phyloP scores from a whole-genome alignment of 2,329 filamentous ascomycete species.

The Sclerotinia sclerotiorum region DNA sequence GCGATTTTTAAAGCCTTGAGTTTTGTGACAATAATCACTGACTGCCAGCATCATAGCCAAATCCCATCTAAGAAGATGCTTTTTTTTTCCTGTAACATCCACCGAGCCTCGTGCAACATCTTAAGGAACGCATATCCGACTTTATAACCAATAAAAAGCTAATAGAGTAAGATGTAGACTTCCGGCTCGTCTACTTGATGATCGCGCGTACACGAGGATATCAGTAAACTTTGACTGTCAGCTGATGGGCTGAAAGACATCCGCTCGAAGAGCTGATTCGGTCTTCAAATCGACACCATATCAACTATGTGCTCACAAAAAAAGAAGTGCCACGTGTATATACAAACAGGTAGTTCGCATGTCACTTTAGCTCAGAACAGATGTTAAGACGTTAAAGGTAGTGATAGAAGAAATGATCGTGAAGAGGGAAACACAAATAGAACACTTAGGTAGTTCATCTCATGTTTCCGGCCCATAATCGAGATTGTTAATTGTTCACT shows the following conservation, averaged over 20 bases:
- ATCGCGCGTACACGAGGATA: not conserved
- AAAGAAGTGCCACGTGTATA: too few relatives aligned
- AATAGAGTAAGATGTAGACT: not conserved
- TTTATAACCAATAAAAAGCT: not conserved
- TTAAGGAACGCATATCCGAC: not conserved
- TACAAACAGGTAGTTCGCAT: not conserved
- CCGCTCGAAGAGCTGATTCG: not conserved
- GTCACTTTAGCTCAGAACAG: not conserved
- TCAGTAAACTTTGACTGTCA: conserved; percentile 3
- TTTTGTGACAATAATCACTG: not conserved
- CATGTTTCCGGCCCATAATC: not conserved
- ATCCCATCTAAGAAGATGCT: not conserved
- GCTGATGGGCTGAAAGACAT: not conserved
- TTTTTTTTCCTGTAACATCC: not conserved
- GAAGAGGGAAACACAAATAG: not conserved
- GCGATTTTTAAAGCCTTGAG: not conserved
- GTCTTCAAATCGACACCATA: not conserved
- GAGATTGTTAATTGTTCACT: not conserved
- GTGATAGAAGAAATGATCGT: not conserved
- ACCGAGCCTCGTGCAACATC: not conserved
- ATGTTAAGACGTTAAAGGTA: not conserved
- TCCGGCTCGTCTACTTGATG: not conserved
- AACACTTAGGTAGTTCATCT: not conserved
- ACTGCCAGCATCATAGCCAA: not conserved
- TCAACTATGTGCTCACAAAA: not conserved